Evolutionary conservation across 2,329 filamentous ascomycete species (phyloP), one percentile per base, ranked within the genome.

Genomic region (Cercospora berteroae): DNA sequence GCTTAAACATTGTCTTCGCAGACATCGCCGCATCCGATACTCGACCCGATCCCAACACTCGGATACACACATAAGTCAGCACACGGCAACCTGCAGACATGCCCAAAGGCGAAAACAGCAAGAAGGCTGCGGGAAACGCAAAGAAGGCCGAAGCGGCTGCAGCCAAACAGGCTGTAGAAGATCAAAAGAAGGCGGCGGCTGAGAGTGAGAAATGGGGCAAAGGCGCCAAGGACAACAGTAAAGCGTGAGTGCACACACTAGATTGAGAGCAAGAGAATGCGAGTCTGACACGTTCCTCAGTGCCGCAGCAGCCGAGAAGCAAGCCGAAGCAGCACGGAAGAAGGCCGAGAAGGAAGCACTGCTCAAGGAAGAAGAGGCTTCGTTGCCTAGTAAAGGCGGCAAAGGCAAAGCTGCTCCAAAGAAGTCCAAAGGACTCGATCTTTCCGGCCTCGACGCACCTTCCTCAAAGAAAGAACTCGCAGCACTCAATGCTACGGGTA

Each of bases 321-420:
- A 91, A 73, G 90, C 90, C 65, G 92, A 96, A 77, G 87, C 85
- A 65, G 91, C 91, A 2, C 88, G 90, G 65, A 96, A 97, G 82
- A 98, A 97, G 82, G 94, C 94, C 61, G 95, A 98, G 79, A 90
- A 90, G 60, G 94, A 96, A 1, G 92, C 94, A 10, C 83, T 94
- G 25, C 82, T 93, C 42, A 89, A 88, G 66, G 93, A 91, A 77
- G 95, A 99, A 80, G 94, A 97, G 77, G 89, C 86, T 70, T 86
- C 65, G 81, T 86, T 74, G 81, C 86, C 75, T 83, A 88, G 73
- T 72, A 89, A 89, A 77, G 91, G 92, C 80, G 81, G 85, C 5
- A 89, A 90, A 10, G 83, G 84, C 60, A 91, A 91, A 80, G 91
- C 90, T 78, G 86, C 86, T 58, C 80, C 79, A 20, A 86, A 84